Conservation (phyloP, 768 basidiomycete species). For the Cystofilobasidium bisporidii region DNA sequence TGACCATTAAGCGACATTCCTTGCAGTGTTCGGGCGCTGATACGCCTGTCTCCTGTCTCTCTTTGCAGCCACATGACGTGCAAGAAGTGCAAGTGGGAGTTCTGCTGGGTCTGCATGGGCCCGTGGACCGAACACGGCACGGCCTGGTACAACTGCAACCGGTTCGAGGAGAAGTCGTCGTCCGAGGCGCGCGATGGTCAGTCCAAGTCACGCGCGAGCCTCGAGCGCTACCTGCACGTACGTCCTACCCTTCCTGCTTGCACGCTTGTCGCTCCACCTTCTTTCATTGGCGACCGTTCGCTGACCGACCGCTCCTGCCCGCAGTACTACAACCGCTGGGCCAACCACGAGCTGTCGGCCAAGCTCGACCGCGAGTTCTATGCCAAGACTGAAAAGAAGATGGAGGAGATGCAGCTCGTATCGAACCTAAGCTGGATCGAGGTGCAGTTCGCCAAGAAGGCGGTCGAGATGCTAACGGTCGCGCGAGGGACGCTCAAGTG, state of each 20-base stretch:
- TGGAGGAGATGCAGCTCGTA: conserved; percentile 97
- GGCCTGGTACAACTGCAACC: conserved; percentile 94
- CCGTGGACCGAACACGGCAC: conserved; percentile 97
- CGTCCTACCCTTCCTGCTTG: not conserved
- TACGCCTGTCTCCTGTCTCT: too few relatives aligned
- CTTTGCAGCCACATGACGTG: conserved; percentile 95
- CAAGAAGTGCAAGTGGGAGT: conserved; percentile 90
- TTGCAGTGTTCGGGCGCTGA: too few relatives aligned
- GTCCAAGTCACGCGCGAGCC: conserved; percentile 73
- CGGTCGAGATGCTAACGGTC: conserved; percentile 81
- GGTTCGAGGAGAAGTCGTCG: conserved; percentile 82
- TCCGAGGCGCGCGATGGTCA: conserved; percentile 85
- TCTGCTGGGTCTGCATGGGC: conserved; percentile 99
- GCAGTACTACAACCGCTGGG: conserved; percentile 98
- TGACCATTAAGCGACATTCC: too few relatives aligned
- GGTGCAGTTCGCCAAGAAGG: conserved; percentile 97
- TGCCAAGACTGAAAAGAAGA: conserved; percentile 96
- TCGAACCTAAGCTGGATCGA: conserved; percentile 95
- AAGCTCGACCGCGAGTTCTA: conserved; percentile 88
- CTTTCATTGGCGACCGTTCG: not conserved
- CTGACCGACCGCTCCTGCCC: not conserved
- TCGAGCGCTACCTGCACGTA: conserved; percentile 94
- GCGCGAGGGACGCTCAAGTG: conserved; percentile 92
- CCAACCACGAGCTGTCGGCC: conserved; percentile 98
- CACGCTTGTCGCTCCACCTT: not conserved